Evolutionary conservation across 1,139 yeast species (phyloP).

Genomic region (Pichia sp.): DNA sequence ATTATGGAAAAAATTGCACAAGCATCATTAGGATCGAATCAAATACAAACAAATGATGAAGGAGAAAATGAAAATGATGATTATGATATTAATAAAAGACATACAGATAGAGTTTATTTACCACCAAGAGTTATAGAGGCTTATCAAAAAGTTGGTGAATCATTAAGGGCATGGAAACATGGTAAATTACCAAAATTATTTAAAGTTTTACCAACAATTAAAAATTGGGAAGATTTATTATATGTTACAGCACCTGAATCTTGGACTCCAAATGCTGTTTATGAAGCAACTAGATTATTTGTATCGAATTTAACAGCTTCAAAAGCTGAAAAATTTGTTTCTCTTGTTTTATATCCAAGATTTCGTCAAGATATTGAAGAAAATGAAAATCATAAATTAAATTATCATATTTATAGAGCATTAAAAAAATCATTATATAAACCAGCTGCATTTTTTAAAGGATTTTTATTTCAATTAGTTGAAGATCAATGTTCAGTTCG

Average conservation of each 20-base stretch:
- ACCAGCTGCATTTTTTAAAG: slow-evolving; percentile 97
- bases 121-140: slow-evolving; percentile 97
- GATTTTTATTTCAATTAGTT: slow-evolving; percentile 84
- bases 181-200: slow-evolving; percentile 94
- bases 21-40: slow-evolving; percentile 37
- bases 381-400: slow-evolving; percentile 61
- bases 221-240: slow-evolving; percentile 92
- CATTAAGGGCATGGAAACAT: slow-evolving; percentile 82
- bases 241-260: slow-evolving; percentile 86
- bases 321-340: slow-evolving; percentile 84
- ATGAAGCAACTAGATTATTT: slow-evolving; percentile 90
- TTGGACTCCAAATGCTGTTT: slow-evolving; percentile 97
- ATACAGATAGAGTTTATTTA: slow-evolving; percentile 55
- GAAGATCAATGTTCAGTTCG: slow-evolving; percentile 80
- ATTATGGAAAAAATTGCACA: slow-evolving; percentile 84
- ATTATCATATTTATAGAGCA: slow-evolving; percentile 89
- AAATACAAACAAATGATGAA: slow-evolving; percentile 2
- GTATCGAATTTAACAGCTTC: slow-evolving; percentile 83
- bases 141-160: slow-evolving; percentile 83
- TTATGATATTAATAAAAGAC: slow-evolving; percentile 21
- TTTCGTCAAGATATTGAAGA: slow-evolving; percentile 80
- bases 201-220: slow-evolving; percentile 86
- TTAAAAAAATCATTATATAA: slow-evolving; percentile 88
- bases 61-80: slow-evolving; percentile 12
- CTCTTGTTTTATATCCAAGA: slow-evolving; percentile 69